phyloP scores from a whole-genome alignment of 768 basidiomycete genomes.

The Tulasnella sp. region DNA sequence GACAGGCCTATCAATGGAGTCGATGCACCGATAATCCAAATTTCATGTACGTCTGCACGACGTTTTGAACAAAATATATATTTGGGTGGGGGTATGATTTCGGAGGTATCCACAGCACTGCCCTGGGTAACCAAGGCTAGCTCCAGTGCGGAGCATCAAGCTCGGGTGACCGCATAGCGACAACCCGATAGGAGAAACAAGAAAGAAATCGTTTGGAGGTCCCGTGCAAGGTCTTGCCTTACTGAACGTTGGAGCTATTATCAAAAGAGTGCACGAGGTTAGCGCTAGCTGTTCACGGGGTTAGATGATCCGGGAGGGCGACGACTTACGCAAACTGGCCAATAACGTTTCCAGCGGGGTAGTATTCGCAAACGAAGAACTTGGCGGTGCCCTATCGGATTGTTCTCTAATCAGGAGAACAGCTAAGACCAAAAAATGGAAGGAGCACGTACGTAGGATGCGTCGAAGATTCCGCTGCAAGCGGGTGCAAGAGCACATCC shows the following conservation, averaged over 20 bases:
- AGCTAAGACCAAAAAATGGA: neutral
- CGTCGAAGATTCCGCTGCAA: constrained; percentile 48
- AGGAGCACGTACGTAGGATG: constrained; percentile 18
- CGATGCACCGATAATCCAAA: neutral
- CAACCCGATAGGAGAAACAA: neutral
- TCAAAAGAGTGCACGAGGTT: neutral
- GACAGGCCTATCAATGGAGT: neutral
- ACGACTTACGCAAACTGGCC: constrained; percentile 47
- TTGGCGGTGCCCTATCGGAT: constrained; percentile 28
- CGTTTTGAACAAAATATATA: neutral
- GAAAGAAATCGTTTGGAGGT: neutral
- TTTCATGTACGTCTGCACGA: neutral
- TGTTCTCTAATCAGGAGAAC: neutral
- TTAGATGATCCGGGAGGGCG: neutral
- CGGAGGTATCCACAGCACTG: neutral
- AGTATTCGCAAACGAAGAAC: constrained; percentile 62
- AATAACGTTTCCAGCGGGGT: constrained; percentile 48
- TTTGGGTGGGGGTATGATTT: neutral
- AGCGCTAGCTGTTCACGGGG: neutral
- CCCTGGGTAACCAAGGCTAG: neutral
- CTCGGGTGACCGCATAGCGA: neutral
- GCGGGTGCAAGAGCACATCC: constrained; percentile 35
- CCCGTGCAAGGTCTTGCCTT: neutral
- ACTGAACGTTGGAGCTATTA: neutral
- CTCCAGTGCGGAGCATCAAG: neutral